These are phyloP conservation scores for Coniochaeta sp. DNA, from an alignment of 2,329 filamentous ascomycete species.

Conservation along the genomic window DNA sequence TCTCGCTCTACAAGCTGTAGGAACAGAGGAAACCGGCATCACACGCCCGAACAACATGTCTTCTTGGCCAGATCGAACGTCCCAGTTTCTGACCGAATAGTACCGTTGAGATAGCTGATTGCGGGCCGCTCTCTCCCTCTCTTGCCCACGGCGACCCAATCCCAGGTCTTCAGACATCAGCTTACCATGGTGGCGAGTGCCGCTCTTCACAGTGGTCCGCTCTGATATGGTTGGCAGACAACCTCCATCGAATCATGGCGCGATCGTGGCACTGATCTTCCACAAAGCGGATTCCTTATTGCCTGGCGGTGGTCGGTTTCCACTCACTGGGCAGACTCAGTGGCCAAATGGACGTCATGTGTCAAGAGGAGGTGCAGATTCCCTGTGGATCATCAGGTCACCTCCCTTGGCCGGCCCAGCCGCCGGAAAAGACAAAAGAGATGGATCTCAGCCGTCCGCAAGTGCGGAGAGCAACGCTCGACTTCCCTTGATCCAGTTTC, in stretches of 20 bases:
- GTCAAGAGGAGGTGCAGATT: background rate
- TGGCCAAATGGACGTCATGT: background rate
- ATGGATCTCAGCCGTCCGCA: background rate
- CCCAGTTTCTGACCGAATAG: background rate
- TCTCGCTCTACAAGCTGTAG: background rate
- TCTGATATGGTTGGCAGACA: background rate
- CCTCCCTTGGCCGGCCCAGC: background rate
- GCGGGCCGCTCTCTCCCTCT: background rate
- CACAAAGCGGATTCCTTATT: background rate
- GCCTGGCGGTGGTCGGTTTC: background rate
- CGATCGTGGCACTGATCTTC: background rate
- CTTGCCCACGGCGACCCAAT: background rate
- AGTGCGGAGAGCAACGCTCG: background rate
- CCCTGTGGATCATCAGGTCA: background rate
- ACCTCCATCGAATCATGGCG: background rate
- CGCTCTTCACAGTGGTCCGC: background rate
- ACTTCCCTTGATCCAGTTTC: background rate
- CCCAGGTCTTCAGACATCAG: background rate
- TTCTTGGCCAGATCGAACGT: background rate
- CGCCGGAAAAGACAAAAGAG: background rate
- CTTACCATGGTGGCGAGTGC: background rate
- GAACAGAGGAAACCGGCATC: background rate
- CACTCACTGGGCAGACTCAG: background rate
- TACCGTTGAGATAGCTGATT: background rate
- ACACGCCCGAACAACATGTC: background rate